Conservation (phyloP, 2,329 filamentous ascomycete genomes). For the Fusarium buharicum region DNA sequence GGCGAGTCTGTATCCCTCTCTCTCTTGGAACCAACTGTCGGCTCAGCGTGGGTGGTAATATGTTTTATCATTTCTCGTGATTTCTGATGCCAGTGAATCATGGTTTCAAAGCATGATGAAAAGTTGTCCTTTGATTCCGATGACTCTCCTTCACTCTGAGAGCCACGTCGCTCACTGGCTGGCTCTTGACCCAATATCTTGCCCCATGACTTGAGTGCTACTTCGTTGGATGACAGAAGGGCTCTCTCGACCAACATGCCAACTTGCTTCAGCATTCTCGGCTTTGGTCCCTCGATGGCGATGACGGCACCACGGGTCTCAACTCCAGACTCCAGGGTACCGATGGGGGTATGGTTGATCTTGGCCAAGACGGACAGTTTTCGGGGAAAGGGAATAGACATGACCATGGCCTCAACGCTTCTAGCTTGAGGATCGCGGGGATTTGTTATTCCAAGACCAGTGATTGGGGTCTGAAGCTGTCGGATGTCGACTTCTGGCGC, state of each 20-base stretch:
- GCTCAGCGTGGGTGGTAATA: conserved; percentile 50
- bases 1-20: conserved; percentile 12
- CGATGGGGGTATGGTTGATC: conserved; percentile 74
- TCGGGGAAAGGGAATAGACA: conserved; percentile 76
- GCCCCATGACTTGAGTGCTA: conserved; percentile 57
- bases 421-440: conserved; percentile 50
- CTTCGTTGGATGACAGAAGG: conserved; percentile 59
- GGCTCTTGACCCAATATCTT: conserved; percentile 46
- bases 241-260: conserved; percentile 73
- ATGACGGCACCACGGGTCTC: conserved; percentile 79
- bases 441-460: conserved; percentile 42
- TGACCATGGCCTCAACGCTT: conserved; percentile 75
- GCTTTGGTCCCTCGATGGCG: conserved; percentile 80
- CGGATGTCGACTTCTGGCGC: conserved; percentile 42
- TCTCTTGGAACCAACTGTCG: conserved; percentile 17
- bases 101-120: conserved; percentile 72
- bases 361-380: conserved; percentile 81
- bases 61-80: conserved; percentile 74
- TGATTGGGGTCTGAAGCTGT: conserved; percentile 44
- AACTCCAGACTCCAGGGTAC: conserved; percentile 50
- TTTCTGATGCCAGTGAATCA: conserved; percentile 79
- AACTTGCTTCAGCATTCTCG: conserved; percentile 62
- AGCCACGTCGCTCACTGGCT: conserved; percentile 14
- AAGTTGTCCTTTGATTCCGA: conserved; percentile 55
- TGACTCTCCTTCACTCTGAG: conserved; percentile 28